Percentiles rank a stretch among this genome's conserved stretches.
phyloP scores from a whole-genome alignment of 495 filamentous ascomycete species.

The Daldinia caldariorum region DNA sequence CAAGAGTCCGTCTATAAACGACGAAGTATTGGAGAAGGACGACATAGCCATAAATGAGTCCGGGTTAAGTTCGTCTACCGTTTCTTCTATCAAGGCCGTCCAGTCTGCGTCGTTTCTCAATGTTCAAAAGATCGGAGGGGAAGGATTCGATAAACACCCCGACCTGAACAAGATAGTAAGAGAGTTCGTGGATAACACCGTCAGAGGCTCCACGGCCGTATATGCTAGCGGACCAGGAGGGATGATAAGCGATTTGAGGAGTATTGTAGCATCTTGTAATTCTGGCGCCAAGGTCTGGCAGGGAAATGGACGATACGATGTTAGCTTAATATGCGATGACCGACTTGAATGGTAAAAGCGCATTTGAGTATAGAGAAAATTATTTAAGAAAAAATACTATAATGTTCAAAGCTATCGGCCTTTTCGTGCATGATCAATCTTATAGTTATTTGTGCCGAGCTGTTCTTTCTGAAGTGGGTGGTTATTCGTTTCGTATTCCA shows the following conservation, averaged over 20 bases:
- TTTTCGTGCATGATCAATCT: not conserved
- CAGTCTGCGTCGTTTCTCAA: conserved; percentile 33
- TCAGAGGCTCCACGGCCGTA: conserved; percentile 62
- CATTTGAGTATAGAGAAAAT: not conserved
- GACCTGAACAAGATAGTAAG: conserved; percentile 49
- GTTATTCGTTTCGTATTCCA: not conserved
- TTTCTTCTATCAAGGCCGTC: conserved; percentile 31
- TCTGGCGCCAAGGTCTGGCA: conserved; percentile 60
- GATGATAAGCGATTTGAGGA: conserved; percentile 66
- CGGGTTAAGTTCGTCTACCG: conserved; percentile 8
- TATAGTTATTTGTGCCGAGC: not conserved
- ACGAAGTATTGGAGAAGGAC: conserved; percentile 42
- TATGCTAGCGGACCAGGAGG: conserved; percentile 70
- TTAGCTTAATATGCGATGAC: conserved; percentile 66
- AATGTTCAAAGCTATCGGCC: conserved; percentile 8
- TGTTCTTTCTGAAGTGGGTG: not conserved
- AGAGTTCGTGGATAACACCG: conserved; percentile 51
- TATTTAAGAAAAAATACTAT: conserved; percentile 16
- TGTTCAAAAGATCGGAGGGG: conserved; percentile 38
- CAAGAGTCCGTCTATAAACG: conserved; percentile 33
- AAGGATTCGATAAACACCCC: conserved; percentile 45
- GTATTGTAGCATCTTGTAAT: conserved; percentile 64
- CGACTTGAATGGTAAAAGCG: conserved; percentile 54
- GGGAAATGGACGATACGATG: conserved; percentile 65
- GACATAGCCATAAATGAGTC: conserved; percentile 23